Percentiles rank a stretch among this genome's conserved stretches.
Conservation (phyloP, 169 alveolate species). For the Amoebophrya sp. region DNA sequence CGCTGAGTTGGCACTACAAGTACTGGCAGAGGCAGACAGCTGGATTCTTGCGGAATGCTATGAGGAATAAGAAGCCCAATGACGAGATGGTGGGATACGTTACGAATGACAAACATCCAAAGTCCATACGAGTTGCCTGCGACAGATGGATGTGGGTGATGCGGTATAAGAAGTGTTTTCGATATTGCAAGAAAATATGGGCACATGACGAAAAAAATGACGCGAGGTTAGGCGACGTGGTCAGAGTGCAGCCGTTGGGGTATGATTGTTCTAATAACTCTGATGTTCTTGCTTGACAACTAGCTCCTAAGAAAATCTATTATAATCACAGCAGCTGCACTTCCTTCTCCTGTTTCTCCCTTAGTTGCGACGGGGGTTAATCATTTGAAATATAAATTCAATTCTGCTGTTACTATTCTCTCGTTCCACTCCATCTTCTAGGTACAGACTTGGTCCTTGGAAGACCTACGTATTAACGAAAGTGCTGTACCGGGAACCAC, state of each 20-base stretch:
- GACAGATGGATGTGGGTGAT: constrained; percentile 79
- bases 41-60: constrained; percentile 69
- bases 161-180: constrained; percentile 71
- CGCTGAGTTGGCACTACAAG: constrained; percentile 73
- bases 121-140: constrained; percentile 75
- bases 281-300: background rate
- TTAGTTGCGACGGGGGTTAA: too few species aligned
- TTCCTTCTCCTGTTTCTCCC: too few species aligned
- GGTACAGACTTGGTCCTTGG: constrained; percentile 53
- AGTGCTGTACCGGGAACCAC: constrained; percentile 46
- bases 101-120: constrained; percentile 78
- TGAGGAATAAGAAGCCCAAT: constrained; percentile 69
- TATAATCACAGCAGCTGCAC: too few species aligned
- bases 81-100: constrained; percentile 78
- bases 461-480: constrained; percentile 44
- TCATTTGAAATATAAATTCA: too few species aligned
- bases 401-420: background rate
- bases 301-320: too few species aligned
- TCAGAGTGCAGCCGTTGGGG: constrained; percentile 79
- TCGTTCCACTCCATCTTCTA: background rate
- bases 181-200: constrained; percentile 77
- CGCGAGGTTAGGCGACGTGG: constrained; percentile 72
- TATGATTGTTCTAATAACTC: constrained; percentile 45
- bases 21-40: constrained; percentile 79
- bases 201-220: constrained; percentile 75